Percentiles rank a stretch among this genome's conserved stretches.
These are phyloP conservation scores for Eleusine indica DNA, from an alignment of 176 grass and related monocot species.

Conservation along the genomic window DNA sequence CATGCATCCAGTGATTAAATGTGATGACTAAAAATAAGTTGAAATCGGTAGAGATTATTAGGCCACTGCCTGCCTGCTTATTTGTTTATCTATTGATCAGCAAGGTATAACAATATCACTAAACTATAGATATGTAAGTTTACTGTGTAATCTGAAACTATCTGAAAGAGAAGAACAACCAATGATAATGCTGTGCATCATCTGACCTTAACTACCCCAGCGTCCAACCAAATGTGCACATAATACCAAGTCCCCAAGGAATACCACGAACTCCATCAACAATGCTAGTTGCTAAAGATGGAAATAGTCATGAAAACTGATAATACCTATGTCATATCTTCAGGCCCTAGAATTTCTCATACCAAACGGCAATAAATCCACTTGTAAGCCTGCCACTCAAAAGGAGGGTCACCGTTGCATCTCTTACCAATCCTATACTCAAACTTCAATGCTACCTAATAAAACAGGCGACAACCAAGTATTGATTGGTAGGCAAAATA, in stretches of 20 bases:
- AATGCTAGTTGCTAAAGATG: conserved; percentile 40
- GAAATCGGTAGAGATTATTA: too few species aligned
- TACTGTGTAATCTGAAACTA: too few species aligned
- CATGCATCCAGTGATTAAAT: too few species aligned
- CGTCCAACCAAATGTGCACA: too few species aligned
- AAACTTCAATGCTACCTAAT: conserved; percentile 91
- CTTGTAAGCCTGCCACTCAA: conserved; percentile 94
- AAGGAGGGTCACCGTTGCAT: conserved; percentile 84
- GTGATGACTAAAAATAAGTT: too few species aligned
- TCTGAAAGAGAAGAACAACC: too few species aligned
- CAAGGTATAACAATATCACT: too few species aligned
- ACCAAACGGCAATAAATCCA: conserved; percentile 38
- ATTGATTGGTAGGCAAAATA: neutral
- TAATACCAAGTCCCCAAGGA: conserved; percentile 40
- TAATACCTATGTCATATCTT: conserved; percentile 4
- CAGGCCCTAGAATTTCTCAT: conserved; percentile 25
- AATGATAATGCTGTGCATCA: too few species aligned
- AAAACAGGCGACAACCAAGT: conserved; percentile 16
- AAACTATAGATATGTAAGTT: too few species aligned
- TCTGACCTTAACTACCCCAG: too few species aligned
- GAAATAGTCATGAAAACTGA: conserved; percentile 22
- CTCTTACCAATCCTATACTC: conserved; percentile 94
- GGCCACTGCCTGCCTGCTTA: too few species aligned
- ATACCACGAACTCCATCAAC: conserved; percentile 86
- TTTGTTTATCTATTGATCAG: too few species aligned